phyloP scores from a whole-genome alignment of 2,329 filamentous ascomycete species.

The Botrytis porri region DNA sequence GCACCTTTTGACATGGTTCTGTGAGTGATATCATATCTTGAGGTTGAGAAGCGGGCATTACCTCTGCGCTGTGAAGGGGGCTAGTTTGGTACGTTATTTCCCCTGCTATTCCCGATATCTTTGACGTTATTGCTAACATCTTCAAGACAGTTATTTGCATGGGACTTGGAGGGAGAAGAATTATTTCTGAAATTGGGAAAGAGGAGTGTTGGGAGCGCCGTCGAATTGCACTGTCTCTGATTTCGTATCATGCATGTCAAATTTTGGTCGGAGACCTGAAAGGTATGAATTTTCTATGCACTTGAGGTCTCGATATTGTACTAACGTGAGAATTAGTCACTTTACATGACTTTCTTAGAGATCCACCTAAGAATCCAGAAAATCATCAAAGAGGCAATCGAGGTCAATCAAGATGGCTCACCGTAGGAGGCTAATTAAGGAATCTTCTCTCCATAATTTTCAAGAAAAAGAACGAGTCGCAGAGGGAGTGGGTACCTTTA shows the following conservation, averaged over 20 bases:
- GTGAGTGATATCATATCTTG: not conserved
- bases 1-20: not conserved
- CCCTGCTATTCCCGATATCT: no score
- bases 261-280: not conserved
- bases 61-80: no score
- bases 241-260: not conserved
- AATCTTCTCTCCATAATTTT: not conserved
- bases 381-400: not conserved
- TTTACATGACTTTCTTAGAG: no score
- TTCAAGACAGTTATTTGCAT: no score
- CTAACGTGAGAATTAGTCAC: not conserved
- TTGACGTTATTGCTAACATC: not conserved
- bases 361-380: not conserved
- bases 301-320: not conserved
- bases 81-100: not conserved
- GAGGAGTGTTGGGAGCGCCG: no score
- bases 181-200: not conserved
- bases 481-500: not conserved
- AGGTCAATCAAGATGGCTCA: not conserved
- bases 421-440: not conserved
- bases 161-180: not conserved
- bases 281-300: not conserved
- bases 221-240: no score
- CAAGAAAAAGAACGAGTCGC: not conserved
- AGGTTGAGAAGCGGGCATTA: not conserved